phyloP scores from a whole-genome alignment of 208 protist genomes.

The Naegleria fowleri region DNA sequence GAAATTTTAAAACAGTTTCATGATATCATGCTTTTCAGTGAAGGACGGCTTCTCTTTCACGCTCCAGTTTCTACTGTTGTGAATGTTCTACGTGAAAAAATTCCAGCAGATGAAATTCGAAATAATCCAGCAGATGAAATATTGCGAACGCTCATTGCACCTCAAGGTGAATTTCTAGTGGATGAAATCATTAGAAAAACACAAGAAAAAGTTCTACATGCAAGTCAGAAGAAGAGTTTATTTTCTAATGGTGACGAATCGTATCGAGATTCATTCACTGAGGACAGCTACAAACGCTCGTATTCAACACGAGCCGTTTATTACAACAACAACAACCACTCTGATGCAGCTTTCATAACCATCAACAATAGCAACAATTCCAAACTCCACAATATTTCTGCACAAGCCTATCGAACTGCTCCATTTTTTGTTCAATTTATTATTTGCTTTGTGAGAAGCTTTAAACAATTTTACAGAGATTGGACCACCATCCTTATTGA shows the following conservation, averaged over 20 bases:
- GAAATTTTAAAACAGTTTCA: conserved; percentile 53
- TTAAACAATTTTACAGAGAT: not conserved
- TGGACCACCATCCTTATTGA: not conserved
- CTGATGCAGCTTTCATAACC: no score
- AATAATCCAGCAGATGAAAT: not conserved
- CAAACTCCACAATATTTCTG: not conserved
- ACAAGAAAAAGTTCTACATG: no score
- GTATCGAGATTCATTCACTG: not conserved
- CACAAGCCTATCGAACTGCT: not conserved
- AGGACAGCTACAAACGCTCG: no score
- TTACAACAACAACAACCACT: no score
- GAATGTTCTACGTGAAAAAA: not conserved
- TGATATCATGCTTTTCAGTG: not conserved
- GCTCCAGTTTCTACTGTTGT: not conserved
- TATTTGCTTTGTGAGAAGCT: not conserved
- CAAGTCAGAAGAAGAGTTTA: not conserved
- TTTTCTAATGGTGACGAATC: not conserved
- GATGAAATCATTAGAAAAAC: no score
- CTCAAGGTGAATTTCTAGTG: no score
- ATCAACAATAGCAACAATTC: no score
- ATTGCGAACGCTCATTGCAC: not conserved
- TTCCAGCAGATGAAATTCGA: not conserved
- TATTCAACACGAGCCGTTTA: no score
- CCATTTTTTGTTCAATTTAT: not conserved
- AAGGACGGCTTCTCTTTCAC: not conserved